Base-by-base conservation (phyloP, 108 stramenopile species). In the Aureococcus anophagefferens region DNA sequence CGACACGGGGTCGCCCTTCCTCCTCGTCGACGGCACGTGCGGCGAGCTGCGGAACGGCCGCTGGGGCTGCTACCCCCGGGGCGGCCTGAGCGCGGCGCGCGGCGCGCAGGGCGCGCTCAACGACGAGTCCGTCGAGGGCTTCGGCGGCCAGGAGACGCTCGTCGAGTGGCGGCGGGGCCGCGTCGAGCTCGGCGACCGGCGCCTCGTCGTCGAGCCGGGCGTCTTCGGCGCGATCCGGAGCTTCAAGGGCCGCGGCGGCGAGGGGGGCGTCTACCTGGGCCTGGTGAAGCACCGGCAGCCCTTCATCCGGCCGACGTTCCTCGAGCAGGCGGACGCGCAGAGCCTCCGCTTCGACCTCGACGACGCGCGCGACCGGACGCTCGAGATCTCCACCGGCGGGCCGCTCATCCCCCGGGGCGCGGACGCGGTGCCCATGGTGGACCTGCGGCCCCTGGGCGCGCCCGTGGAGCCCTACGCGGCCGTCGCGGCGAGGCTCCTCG, bases 381-480 rank as follows among this genome's bases (percentile, higher is more conserved):
- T 44, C 40, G 40, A 5, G 9, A 44, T 44, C 13, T 44, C 40
- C 40, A 44, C 40, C 9, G 5, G 9, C 13, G 13, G 40, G 13
- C 40, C 40, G 5, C 13, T 13, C 13, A 44, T 67, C 7, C 32
- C 66, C 7, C 11, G 37, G 5, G 21, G 5, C 7, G 66, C 17
- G 25, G 66, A 67, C 37, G 66, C 66, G 5, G 66, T 67, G 5
- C 66, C 66, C 18, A 5, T 67, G 5, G 25, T 67, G 4, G 66
- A 67, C 37, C 66, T 67, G 32, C 17, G 66, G 32, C 32, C 66
- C 28, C 18, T 33, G 11, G 66, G 66, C 37, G 66, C 30, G 28
- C 66, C 66, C 16, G 66, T 67, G 66, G 32, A 67, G 66, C 66
- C 30, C 66, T 67, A 67, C 66, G 66, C 66, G 16, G 37, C 66